Percentiles rank a stretch among this genome's conserved stretches.
These are phyloP conservation scores for Xerocomus potaroensis DNA, from an alignment of 768 basidiomycete species.

Conservation along the genomic window DNA sequence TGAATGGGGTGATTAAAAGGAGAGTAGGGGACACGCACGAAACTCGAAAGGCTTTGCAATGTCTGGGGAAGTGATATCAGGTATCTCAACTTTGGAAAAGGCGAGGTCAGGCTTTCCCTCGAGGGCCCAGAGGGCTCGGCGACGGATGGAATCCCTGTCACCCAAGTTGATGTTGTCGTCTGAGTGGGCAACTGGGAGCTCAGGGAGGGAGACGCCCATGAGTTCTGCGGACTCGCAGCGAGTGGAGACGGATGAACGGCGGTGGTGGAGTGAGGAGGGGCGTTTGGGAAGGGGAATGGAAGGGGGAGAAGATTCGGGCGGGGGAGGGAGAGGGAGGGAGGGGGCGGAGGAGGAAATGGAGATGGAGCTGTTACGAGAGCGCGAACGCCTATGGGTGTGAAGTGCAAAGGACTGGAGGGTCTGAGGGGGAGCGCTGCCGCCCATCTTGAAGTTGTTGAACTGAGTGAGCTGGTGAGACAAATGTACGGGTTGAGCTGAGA, in stretches of 20 bases:
- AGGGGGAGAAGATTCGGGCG: slow-evolving; percentile 34
- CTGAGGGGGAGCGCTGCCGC: slow-evolving; percentile 36
- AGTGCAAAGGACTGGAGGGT: slow-evolving; percentile 35
- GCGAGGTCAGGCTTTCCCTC: slow-evolving; percentile 76
- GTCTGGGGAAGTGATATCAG: slow-evolving; percentile 63
- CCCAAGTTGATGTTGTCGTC: slow-evolving; percentile 68
- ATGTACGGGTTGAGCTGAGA: not conserved
- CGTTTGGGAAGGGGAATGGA: slow-evolving; percentile 42
- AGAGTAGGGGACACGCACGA: slow-evolving; percentile 42
- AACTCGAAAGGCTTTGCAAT: slow-evolving; percentile 60
- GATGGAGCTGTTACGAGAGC: slow-evolving; percentile 66
- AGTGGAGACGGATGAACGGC: slow-evolving; percentile 85
- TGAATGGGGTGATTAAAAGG: not conserved
- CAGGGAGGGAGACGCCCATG: slow-evolving; percentile 77
- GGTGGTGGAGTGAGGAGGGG: slow-evolving; percentile 72
- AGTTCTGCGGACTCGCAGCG: slow-evolving; percentile 86
- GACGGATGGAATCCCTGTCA: slow-evolving; percentile 75
- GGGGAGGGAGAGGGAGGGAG: slow-evolving; percentile 32
- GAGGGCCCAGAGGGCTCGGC: slow-evolving; percentile 79
- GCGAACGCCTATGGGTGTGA: slow-evolving; percentile 41
- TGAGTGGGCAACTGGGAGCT: slow-evolving; percentile 53
- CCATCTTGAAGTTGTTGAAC: slow-evolving; percentile 75
- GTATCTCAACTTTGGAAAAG: slow-evolving; percentile 79
- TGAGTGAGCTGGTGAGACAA: slow-evolving; percentile 22
- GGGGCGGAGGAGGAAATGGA: slow-evolving; percentile 33